A percentile compares a stretch with the other conserved stretches of the same genome.
Conservation (phyloP, 257 asterid genomes). For the Fraxinus americana region DNA sequence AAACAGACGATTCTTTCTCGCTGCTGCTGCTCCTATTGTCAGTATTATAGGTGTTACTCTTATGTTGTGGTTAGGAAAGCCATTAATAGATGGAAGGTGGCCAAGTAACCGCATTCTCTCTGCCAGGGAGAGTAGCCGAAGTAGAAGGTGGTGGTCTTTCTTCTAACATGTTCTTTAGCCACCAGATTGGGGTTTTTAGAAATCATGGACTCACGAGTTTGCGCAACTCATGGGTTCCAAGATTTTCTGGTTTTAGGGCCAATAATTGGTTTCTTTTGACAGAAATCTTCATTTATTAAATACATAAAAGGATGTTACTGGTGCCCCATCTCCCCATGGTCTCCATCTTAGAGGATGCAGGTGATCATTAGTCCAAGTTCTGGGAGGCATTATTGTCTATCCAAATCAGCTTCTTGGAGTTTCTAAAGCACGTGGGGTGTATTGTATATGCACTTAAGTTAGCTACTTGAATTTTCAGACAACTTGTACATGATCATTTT, state of each 20-base stretch:
- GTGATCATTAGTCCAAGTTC: background rate
- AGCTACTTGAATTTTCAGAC: background rate
- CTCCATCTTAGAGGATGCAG: conserved; percentile 2
- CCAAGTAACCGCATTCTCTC: conserved; percentile 27
- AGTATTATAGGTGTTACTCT: conserved; percentile 67
- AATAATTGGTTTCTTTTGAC: background rate
- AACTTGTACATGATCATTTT: background rate
- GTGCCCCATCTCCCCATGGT: background rate
- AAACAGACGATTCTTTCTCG: conserved; percentile 63
- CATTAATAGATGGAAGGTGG: conserved; percentile 45
- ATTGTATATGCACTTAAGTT: background rate
- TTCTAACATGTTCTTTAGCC: conserved; percentile 35
- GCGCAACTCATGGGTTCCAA: background rate
- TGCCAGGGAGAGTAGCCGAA: conserved; percentile 42
- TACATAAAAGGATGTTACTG: background rate
- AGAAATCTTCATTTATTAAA: background rate
- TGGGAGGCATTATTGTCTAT: background rate
- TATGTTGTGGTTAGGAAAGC: conserved; percentile 63
- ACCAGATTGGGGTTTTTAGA: background rate
- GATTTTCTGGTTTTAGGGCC: background rate
- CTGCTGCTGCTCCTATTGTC: conserved; percentile 70
- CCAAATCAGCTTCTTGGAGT: background rate
- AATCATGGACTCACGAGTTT: background rate
- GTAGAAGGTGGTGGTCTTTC: conserved; percentile 72
- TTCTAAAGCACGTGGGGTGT: background rate